Base-by-base conservation (phyloP, 108 stramenopile species). In the Phaeodactylum tricornutum region DNA sequence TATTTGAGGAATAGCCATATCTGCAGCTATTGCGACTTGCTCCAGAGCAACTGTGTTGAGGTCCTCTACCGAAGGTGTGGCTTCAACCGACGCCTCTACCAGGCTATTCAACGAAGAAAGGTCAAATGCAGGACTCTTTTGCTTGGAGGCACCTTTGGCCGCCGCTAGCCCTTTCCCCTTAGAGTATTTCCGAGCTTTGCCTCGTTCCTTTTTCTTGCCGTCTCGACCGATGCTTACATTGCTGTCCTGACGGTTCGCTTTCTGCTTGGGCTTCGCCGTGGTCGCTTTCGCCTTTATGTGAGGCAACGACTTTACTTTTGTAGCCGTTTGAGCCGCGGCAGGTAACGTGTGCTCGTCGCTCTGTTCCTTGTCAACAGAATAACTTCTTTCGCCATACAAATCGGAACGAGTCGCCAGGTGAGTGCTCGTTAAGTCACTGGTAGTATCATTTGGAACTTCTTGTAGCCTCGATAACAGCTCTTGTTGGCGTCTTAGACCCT, bases 401-500 rank as follows among this genome's bases (percentile, higher is more conserved):
- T 14, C 4, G 45, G 45, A 7, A 5, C 7, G 21, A 5, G 21
- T 9, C 28, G 19, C 22, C 28, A 23, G 35, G 7, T 12, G 19
- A 9, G 12, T 2, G 50, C 50, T 6, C 25, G 32, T 15, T 23
- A 25, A 2, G 32, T 33, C 16, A 24, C 20, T 17, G 50, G 16
- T 20, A 24, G 34, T 5, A 26, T 16, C 28, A 21, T 8, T 21
- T 20, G 28, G 44, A 22, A 45, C 24, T 22, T 15, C 20, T 23
- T 22, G 26, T 29, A 9, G 22, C 36, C 39, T 23, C 22, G 28
- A 26, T 26, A n/a, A 26, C 44, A 5, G 38, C 17, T 17, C 5
- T 8, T 43, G 53, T n/a, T 55, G 53, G 2, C 19, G 40, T 17
- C 40, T 22, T 27, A 55, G 31, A 20, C 43, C 41, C 25, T 55